Evolutionary conservation across 2,329 filamentous ascomycete genomes (phyloP).

Genomic region (Exophiala bonariae): DNA sequence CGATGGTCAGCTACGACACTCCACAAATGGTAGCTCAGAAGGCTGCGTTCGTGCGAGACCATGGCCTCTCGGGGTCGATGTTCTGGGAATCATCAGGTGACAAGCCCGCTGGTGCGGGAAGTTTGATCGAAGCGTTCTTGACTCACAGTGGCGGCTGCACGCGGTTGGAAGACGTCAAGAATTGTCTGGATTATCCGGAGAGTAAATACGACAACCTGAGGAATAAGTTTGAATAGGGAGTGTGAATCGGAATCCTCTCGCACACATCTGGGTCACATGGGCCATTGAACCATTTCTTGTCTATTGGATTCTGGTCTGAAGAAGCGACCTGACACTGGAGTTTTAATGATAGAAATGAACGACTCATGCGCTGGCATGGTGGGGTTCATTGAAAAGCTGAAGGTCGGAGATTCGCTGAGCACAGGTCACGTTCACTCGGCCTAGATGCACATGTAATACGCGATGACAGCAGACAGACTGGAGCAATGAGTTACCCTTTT

Average conservation of each 20-base stretch:
- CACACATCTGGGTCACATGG: not conserved
- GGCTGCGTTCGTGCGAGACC: slow-evolving; percentile 66
- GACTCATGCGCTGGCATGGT: no score
- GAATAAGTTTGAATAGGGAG: slow-evolving; percentile 40
- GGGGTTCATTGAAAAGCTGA: no score
- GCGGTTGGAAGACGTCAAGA: slow-evolving; percentile 47
- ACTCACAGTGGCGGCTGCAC: slow-evolving; percentile 33
- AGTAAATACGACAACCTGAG: slow-evolving; percentile 56
- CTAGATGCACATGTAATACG: no score
- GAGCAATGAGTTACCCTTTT: no score
- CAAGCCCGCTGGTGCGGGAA: slow-evolving; percentile 57
- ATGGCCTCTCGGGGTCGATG: slow-evolving; percentile 83
- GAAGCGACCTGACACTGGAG: no score
- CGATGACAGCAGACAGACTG: no score
- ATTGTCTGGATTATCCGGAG: slow-evolving; percentile 52
- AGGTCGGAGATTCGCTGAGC: no score
- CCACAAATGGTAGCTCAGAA: slow-evolving; percentile 67
- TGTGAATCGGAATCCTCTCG: not conserved
- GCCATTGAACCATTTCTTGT: not conserved
- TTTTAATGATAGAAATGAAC: no score
- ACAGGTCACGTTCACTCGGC: no score
- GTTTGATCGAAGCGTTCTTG: slow-evolving; percentile 63
- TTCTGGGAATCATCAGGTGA: slow-evolving; percentile 93
- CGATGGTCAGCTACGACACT: slow-evolving; percentile 79
- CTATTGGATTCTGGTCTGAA: no score